These are phyloP conservation scores for Lentinus brumalis DNA, from an alignment of 768 basidiomycete genomes.

Conservation along the genomic window DNA sequence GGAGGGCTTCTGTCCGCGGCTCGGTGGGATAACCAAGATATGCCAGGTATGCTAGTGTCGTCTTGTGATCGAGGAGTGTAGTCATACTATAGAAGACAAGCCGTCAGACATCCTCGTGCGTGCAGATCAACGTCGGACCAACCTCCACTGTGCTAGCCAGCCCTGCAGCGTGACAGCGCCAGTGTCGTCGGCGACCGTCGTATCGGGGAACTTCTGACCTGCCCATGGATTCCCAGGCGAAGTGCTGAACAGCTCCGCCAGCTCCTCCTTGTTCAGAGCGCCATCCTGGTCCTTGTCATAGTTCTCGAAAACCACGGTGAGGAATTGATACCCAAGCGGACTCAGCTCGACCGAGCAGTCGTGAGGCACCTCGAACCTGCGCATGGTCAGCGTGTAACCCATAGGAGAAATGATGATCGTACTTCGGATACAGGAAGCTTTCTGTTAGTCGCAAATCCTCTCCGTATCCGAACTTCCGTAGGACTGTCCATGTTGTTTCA, in stretches of 20 bases:
- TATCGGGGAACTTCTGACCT: conserved; percentile 88
- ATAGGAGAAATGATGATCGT: conserved; percentile 27
- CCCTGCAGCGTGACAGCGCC: conserved; percentile 95
- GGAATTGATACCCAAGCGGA: conserved; percentile 93
- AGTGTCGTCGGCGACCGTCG: conserved; percentile 81
- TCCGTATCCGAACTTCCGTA: conserved; percentile 94
- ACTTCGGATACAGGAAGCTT: conserved; percentile 88
- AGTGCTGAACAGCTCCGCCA: conserved; percentile 89
- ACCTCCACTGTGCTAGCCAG: conserved; percentile 99
- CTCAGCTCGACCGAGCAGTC: conserved; percentile 96
- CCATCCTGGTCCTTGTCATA: conserved; percentile 99
- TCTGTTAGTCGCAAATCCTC: conserved; percentile 92
- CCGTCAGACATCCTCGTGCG: background rate
- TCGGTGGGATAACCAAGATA: conserved; percentile 89
- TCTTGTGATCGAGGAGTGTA: conserved; percentile 90
- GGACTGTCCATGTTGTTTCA: conserved; percentile 97
- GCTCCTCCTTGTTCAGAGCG: conserved; percentile 78
- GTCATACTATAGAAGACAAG: conserved; percentile 71
- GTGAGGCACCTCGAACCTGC: conserved; percentile 78
- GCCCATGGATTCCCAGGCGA: conserved; percentile 98
- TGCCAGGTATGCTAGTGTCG: conserved; percentile 91
- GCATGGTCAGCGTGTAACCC: conserved; percentile 16
- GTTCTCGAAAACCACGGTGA: conserved; percentile 94
- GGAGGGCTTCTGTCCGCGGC: conserved; percentile 79
- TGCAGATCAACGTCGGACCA: background rate